A percentile compares a stretch with the other conserved stretches of the same genome.
Conservation (phyloP, 2,329 filamentous ascomycete genomes). For the Ascochyta koolunga region DNA sequence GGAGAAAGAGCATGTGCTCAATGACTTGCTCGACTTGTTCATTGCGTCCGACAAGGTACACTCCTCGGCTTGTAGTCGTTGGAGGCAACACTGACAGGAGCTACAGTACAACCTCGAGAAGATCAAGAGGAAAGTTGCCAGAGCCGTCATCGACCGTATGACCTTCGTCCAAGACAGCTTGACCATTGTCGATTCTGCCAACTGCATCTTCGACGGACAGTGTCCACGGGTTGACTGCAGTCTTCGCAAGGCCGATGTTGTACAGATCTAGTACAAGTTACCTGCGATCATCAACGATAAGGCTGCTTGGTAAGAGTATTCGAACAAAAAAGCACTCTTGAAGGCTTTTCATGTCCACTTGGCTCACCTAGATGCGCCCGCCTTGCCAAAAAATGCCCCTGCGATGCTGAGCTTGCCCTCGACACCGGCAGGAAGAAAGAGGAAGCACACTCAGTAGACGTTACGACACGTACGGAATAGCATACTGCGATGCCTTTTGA, state of each 20-base stretch:
- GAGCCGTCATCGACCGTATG: constrained; percentile 28
- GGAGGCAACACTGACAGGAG: not conserved
- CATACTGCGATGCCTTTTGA: too few species aligned
- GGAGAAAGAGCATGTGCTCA: constrained; percentile 23
- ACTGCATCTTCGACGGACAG: constrained; percentile 8
- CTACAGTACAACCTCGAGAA: constrained; percentile 28
- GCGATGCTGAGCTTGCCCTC: not conserved
- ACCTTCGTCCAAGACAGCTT: constrained; percentile 22
- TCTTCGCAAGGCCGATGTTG: constrained; percentile 21
- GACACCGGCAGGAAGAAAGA: not conserved
- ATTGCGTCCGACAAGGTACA: constrained; percentile 31
- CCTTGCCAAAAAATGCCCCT: not conserved
- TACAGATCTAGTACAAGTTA: constrained; percentile 16
- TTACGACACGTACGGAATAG: too few species aligned
- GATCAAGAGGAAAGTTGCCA: constrained; percentile 20
- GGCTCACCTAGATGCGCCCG: not conserved
- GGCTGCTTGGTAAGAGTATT: constrained; percentile 20
- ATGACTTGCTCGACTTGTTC: constrained; percentile 22
- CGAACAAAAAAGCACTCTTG: constrained; percentile 16
- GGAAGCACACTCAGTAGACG: not conserved
- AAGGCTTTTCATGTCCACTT: constrained; percentile 20
- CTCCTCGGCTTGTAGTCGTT: not conserved
- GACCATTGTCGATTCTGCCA: constrained; percentile 23
- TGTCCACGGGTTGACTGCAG: constrained; percentile 23
- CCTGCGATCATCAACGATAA: constrained; percentile 16